These are phyloP conservation scores for Sphaerostilbella broomeana DNA, from an alignment of 2,329 filamentous ascomycete genomes.

Conservation along the genomic window DNA sequence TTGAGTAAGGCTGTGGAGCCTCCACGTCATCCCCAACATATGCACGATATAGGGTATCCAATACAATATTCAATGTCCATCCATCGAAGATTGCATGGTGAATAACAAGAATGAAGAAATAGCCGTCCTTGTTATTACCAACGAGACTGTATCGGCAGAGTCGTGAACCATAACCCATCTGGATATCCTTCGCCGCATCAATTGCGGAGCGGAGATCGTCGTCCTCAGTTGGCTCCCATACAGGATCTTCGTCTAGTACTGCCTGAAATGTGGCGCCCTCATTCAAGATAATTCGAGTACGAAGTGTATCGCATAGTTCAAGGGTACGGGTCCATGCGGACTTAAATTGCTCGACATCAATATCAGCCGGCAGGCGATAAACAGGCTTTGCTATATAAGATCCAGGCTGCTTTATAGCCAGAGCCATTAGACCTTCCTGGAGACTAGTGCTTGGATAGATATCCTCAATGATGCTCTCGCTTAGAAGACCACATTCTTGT, in stretches of 20 bases:
- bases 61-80: conserved; percentile 19
- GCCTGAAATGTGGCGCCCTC: not conserved
- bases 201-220: not conserved
- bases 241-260: not conserved
- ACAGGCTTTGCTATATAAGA: conserved; percentile 11
- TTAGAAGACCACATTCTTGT: too few relatives aligned
- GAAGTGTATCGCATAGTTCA: conserved; percentile 4
- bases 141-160: conserved; percentile 7
- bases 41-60: conserved; percentile 11
- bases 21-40: conserved; percentile 2
- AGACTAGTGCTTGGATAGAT: conserved; percentile 14
- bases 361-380: not conserved
- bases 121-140: not conserved
- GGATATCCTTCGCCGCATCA: not conserved
- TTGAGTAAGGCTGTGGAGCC: not conserved
- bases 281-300: conserved; percentile 14
- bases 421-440: conserved; percentile 16
- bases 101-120: conserved; percentile 19
- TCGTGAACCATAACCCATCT: conserved; percentile 8
- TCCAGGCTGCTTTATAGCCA: conserved; percentile 13
- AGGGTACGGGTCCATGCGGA: conserved; percentile 14
- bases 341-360: conserved; percentile 5
- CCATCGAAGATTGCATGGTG: conserved; percentile 27
- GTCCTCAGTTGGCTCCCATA: not conserved
- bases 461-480: conserved; percentile 12